These are phyloP conservation scores for Torulaspora microellipsoides DNA, from an alignment of 805 yeast genomes.

Conservation along the genomic window DNA sequence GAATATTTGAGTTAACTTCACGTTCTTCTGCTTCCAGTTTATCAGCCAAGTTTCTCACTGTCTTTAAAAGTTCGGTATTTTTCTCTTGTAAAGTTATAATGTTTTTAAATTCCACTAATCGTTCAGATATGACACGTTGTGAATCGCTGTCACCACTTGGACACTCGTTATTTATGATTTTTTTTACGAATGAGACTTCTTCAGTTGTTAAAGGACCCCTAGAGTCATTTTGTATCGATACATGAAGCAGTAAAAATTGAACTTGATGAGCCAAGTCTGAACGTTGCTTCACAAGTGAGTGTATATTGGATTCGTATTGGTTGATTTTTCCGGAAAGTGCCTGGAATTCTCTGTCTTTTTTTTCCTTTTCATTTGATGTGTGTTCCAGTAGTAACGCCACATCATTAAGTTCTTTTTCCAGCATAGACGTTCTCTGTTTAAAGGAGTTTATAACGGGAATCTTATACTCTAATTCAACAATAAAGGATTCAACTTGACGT, in stretches of 20 bases:
- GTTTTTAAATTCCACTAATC: constrained; percentile 66
- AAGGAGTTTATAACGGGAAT: constrained; percentile 72
- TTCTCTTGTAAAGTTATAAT: constrained; percentile 65
- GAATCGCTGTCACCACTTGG: constrained; percentile 54
- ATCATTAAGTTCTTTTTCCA: constrained; percentile 54
- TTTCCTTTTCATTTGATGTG: constrained; percentile 46
- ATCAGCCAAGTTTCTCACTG: constrained; percentile 67
- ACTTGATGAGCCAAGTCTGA: constrained; percentile 79
- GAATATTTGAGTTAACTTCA: constrained; percentile 16
- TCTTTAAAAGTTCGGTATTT: constrained; percentile 65
- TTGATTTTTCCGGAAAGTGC: constrained; percentile 23
- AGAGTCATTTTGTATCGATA: constrained; percentile 52
- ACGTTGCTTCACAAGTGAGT: constrained; percentile 51
- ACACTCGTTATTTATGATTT: constrained; percentile 38
- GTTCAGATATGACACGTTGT: constrained; percentile 62
- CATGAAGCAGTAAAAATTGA: constrained; percentile 65
- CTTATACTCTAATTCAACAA: constrained; percentile 70
- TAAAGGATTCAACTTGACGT: constrained; percentile 62
- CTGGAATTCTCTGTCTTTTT: constrained; percentile 27
- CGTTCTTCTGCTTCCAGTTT: constrained; percentile 63
- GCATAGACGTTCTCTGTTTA: constrained; percentile 49
- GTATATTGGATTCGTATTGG: constrained; percentile 35
- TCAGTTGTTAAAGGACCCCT: constrained; percentile 57
- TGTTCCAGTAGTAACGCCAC: constrained; percentile 53
- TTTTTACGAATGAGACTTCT: constrained; percentile 62